phyloP scores from a whole-genome alignment of 1,284 basidiomycete species.

The Heterobasidion parviporum region DNA sequence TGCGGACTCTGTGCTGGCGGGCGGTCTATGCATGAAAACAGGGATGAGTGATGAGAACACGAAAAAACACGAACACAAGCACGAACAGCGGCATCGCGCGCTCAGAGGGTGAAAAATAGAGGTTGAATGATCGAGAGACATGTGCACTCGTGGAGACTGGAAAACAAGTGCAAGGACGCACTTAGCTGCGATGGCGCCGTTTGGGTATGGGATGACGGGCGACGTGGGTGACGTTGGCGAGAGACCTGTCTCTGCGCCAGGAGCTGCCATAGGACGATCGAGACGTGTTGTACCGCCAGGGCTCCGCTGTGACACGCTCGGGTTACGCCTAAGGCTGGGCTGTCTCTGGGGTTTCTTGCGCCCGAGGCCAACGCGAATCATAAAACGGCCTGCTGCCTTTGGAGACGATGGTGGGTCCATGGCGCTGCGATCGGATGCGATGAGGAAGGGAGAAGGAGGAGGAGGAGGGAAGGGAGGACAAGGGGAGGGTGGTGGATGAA shows the following conservation, averaged over 20 bases:
- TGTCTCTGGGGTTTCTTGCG: conserved; percentile 5
- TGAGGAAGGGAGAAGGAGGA: neutral
- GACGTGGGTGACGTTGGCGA: neutral
- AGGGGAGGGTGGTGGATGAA: neutral
- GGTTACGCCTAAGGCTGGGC: neutral
- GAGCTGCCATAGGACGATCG: neutral
- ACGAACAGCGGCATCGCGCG: too few relatives aligned
- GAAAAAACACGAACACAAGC: too few relatives aligned
- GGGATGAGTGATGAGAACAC: too few relatives aligned
- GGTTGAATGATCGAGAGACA: too few relatives aligned
- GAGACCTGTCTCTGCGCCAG: neutral
- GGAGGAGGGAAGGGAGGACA: neutral
- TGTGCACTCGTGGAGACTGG: too few relatives aligned
- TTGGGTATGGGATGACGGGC: too few relatives aligned
- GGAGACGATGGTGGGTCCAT: neutral
- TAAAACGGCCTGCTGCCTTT: conserved; percentile 1
- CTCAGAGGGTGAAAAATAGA: too few relatives aligned
- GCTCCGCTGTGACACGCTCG: neutral
- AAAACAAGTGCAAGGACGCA: too few relatives aligned
- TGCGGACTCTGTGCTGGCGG: too few relatives aligned
- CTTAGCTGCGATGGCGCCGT: too few relatives aligned
- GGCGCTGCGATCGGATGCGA: neutral
- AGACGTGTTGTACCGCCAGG: neutral
- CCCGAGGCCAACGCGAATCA: conserved; percentile 1
- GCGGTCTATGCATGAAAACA: too few relatives aligned